phyloP scores from a whole-genome alignment of 495 filamentous ascomycete genomes.

The Hyaloscypha variabilis region DNA sequence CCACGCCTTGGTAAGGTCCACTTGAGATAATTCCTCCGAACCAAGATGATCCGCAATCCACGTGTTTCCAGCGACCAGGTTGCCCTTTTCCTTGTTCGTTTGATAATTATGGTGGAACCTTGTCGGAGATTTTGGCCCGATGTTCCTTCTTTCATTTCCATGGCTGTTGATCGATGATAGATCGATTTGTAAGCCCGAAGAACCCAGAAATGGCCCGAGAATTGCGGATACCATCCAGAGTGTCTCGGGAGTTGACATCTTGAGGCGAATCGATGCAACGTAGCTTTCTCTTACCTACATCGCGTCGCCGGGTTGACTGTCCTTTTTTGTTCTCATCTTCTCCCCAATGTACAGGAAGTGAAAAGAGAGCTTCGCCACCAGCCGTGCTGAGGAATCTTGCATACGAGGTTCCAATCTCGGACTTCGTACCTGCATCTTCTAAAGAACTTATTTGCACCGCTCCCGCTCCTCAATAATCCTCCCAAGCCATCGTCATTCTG shows the following conservation, averaged over 20 bases:
- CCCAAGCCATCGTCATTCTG: neutral
- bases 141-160: neutral
- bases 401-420: neutral
- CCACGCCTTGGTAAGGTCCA: neutral
- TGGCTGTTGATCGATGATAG: no score
- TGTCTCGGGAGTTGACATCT: neutral
- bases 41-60: neutral
- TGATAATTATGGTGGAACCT: neutral
- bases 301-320: neutral
- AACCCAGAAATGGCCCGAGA: neutral
- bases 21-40: neutral
- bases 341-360: no score
- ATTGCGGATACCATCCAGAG: neutral
- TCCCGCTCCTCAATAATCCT: neutral
- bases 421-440: neutral
- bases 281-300: neutral
- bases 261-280: neutral
- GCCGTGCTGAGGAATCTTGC: neutral
- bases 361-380: neutral
- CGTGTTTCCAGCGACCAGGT: neutral
- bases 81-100: neutral
- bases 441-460: neutral
- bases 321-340: neutral
- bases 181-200: neutral
- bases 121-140: neutral